Conservation (phyloP, 192 early-diverging fungal species). For the Chytriomyces sp. region DNA sequence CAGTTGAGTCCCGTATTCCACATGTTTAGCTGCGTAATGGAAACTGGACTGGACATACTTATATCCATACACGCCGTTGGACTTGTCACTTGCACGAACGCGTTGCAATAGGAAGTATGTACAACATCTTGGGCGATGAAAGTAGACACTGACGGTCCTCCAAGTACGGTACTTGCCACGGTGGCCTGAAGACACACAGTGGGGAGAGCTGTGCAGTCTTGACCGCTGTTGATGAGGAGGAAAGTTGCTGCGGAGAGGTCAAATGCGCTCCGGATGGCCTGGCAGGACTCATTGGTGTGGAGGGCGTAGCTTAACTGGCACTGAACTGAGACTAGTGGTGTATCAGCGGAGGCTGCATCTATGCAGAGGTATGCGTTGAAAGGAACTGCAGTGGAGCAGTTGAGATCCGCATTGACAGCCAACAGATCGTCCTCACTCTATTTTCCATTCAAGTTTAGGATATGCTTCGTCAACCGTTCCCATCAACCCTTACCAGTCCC, state of each 20-base stretch:
- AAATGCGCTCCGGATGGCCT: conserved; percentile 5
- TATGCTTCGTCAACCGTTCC: neutral
- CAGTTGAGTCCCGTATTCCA: conserved; percentile 23
- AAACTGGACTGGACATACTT: neutral
- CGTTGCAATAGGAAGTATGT: neutral
- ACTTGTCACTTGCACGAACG: neutral
- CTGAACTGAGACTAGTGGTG: neutral
- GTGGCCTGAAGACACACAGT: conserved; percentile 5
- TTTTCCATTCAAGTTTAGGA: neutral
- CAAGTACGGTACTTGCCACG: neutral
- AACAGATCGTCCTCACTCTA: neutral
- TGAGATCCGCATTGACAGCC: neutral
- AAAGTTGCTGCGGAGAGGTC: conserved; percentile 8
- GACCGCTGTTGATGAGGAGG: neutral
- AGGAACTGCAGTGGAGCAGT: neutral
- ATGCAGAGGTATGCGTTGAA: neutral
- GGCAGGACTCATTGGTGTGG: neutral
- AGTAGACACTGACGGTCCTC: neutral
- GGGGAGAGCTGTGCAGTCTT: neutral
- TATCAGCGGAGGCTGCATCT: neutral
- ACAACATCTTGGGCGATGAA: neutral
- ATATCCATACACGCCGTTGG: conserved; percentile 16
- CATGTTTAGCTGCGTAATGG: neutral
- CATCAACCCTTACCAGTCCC: conserved; percentile 4
- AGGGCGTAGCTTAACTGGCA: neutral